Evolutionary conservation across 768 basidiomycete species (phyloP), one percentile per base, ranked within the genome.

Genomic region (Agaricus bisporus): DNA sequence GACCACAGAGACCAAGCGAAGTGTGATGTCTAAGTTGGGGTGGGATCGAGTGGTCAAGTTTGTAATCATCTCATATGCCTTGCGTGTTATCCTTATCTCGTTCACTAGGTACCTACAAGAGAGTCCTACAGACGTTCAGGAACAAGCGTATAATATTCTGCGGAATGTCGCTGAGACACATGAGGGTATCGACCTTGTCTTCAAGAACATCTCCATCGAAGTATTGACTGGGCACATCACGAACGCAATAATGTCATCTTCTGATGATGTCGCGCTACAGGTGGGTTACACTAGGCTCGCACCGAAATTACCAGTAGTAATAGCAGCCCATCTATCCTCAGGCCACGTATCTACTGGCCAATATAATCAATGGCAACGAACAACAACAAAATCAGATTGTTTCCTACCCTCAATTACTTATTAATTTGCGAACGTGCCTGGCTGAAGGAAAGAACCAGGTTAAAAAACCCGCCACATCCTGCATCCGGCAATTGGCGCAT

Each of bases 101-200:
- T 22, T 29, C 15, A 12, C 4, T 59, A 88, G 88, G 35, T 68
- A 86, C 17, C 67, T 86, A 0, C 63, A 71, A 4, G 81, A 88
- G 54, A 48, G 74, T 0, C 79, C 85, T 50, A 59, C 66, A 1
- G 76, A 72, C 6, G 67, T 88, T 2, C 81, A 82, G 60, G 90
- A 91, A 60, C 90, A 92, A 62, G 84, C 81, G 0, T 75, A 86
- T 58, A 79, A 78, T 54, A 74, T 89, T 22, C 58, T 87, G 11
- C 76, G 81, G 6, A 89, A 92, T 62, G 64, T 91, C 2, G 78
- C 85, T 0, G 82, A 85, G 52, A 72, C 80, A 56, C 80, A 83
- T 55, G 74, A 78, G 4, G 84, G 86, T n/a, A 76, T 87, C 12
- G 73, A 77, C 15, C 69, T 87, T 56, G 67, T 88, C 15, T 81